Base-by-base conservation (phyloP, 2,329 filamentous ascomycete species). In the Didymella keratinophila region DNA sequence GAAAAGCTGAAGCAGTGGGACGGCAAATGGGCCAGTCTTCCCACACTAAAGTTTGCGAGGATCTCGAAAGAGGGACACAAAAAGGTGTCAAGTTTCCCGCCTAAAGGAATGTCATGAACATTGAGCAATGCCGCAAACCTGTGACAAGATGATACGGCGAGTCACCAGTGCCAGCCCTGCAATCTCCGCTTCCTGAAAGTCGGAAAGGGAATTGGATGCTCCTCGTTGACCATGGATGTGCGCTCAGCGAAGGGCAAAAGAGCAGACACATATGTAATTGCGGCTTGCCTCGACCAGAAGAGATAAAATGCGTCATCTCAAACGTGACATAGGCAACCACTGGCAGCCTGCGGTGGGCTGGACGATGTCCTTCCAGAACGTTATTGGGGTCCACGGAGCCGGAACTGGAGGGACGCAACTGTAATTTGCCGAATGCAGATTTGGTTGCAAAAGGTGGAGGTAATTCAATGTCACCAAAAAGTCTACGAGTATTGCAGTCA, bases 11-110 rank as follows among this genome's bases (percentile, higher is more conserved):
- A 86, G 62, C 82, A 83, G 21, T 98, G 93, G 92, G 90, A 92
- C 64, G 90, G 91, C 4, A 86, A 90, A 25, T 98, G 94, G 94
- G 84, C 90, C 9, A 89, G 89, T 68, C 83, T 97, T 62, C 86
- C 88, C 32, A 89, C 85, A 9, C 76, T 97, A 65, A 86, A 88
- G 59, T 98, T 93, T 83, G 83, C 92, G 60, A 88, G 92, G 61
- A 81, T 97, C 55, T 84, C 85, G 4, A 86, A 83, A 56, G 82
- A 84, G 28, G 92, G 92, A 4, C 80, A 76, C 12, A 83, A 87
- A 62, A 85, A 87, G 69, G 79, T 87, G n/a, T 89, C 90, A 23
- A 89, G 83, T 60, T 97, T 97, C 71, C 94, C 93, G 20, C 92
- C 92, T 0, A 79, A 81, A 53, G 74, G 74, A 21, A 60, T 76